Evolutionary conservation across 2,329 filamentous ascomycete genomes (phyloP), one percentile per base, ranked within the genome.

Genomic region (Claviceps capensis): DNA sequence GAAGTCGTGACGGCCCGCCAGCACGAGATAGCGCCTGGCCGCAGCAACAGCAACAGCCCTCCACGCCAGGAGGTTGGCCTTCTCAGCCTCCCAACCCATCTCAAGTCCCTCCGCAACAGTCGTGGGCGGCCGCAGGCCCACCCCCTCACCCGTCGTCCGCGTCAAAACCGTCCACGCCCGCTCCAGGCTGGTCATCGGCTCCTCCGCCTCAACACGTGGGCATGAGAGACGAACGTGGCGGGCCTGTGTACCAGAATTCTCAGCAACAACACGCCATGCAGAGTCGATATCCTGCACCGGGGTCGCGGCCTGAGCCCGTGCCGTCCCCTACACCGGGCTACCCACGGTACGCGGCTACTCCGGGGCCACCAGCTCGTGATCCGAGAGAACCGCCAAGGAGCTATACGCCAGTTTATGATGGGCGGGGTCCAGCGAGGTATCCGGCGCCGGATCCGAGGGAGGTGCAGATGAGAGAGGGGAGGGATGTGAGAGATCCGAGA

Each of bases 371-470:
- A 34, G 65, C 69, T 47, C 67, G 72, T 44, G 73, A 75, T 53
- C 68, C 57, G 7, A 56, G 67, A 55, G 68, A 73, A 9, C 67
- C 69, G 1, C 63, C 64, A 1, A 69, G 73, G 19, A 74, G 71
- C 58, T 75, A 72, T 57, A 75, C 73, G 1, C 72, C 73, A 3
- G 68, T 66, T 4, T 75, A 74, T 51, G 72, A 76, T 30, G 55
- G 53, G 6, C 65, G 72, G 16, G 68, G 66, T 6, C 67, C 63
- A 0, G 72, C 72, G n/a, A 62, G 63, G 1, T 68, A 66, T 50
- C 59, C 62, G 3, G 57, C 59, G 1, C 62, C 63, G 46, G 67
- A 69, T 52, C 64, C 61, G 4, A 54, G 65, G 49, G 65, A 67
- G 2, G 55, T 66, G 57, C 65, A 67, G 40, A 59, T 63, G 55